These are phyloP conservation scores for Scheffersomyces illinoinensis DNA, from an alignment of 1,139 yeast genomes.

Conservation along the genomic window DNA sequence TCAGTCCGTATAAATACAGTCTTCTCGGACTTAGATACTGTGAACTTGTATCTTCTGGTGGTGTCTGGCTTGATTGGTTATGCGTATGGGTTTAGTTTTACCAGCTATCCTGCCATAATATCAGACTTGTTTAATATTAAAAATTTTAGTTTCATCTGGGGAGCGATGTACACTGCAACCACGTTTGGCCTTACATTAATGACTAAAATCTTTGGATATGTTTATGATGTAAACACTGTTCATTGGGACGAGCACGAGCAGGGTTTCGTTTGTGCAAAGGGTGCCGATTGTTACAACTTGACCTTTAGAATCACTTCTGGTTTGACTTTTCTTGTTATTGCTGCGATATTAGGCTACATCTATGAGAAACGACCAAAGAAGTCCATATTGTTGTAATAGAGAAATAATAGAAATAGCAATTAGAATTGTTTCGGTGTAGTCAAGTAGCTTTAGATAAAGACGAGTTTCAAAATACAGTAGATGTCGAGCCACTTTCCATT, in stretches of 20 bases:
- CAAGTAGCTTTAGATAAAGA: too few relatives aligned
- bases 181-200: slow-evolving; percentile 37
- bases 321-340: slow-evolving; percentile 26
- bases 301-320: slow-evolving; percentile 38
- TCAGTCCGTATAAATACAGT: slow-evolving; percentile 27
- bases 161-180: slow-evolving; percentile 62
- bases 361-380: slow-evolving; percentile 2
- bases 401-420: too few relatives aligned
- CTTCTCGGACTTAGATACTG: slow-evolving; percentile 25
- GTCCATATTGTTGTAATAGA: background rate
- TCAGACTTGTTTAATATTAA: slow-evolving; percentile 76
- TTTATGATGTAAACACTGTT: slow-evolving; percentile 37
- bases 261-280: slow-evolving; percentile 34
- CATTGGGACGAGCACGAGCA: slow-evolving; percentile 20
- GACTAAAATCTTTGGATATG: slow-evolving; percentile 42
- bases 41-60: slow-evolving; percentile 38
- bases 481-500: too few relatives aligned
- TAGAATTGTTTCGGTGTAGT: too few relatives aligned
- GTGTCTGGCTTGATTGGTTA: slow-evolving; percentile 67
- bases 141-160: slow-evolving; percentile 81
- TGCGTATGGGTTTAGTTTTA: slow-evolving; percentile 81
- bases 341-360: slow-evolving; percentile 25
- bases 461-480: too few relatives aligned
- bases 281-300: slow-evolving; percentile 38
- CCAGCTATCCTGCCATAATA: slow-evolving; percentile 77